phyloP scores from a whole-genome alignment of 2,329 filamentous ascomycete genomes.

The Curvularia hawaiiensis region DNA sequence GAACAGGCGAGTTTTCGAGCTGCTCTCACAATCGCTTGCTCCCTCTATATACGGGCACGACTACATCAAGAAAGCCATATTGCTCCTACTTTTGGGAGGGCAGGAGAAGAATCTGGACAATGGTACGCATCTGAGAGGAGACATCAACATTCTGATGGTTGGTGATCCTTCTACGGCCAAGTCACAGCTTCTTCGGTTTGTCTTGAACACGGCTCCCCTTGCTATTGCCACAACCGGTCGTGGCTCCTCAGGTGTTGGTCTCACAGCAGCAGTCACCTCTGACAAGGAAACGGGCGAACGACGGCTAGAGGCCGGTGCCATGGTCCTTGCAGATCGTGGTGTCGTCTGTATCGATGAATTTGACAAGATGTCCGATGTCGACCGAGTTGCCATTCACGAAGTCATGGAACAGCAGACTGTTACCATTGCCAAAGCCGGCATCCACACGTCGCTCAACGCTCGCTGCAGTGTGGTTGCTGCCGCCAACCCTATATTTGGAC shows the following conservation, averaged over 20 bases:
- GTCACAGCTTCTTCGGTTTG: constrained; percentile 95
- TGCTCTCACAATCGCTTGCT: constrained; percentile 91
- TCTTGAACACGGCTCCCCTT: constrained; percentile 93
- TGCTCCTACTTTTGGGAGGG: constrained; percentile 92
- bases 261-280: constrained; percentile 93
- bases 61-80: constrained; percentile 96
- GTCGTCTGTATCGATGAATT: constrained; percentile 99
- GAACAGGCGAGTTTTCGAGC: constrained; percentile 89
- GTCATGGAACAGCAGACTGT: constrained; percentile 99
- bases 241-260: constrained; percentile 95
- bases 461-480: constrained; percentile 96
- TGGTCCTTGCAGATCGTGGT: constrained; percentile 96
- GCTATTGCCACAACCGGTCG: constrained; percentile 97
- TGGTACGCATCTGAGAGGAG: constrained; percentile 94
- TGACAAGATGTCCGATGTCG: constrained; percentile 99
- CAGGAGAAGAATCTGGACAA: constrained; percentile 99
- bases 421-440: constrained; percentile 97
- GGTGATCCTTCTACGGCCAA: constrained; percentile 98
- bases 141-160: constrained; percentile 99
- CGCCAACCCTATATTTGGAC: constrained; percentile 96
- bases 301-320: constrained; percentile 93
- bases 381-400: constrained; percentile 98
- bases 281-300: constrained; percentile 98
- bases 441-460: constrained; percentile 95
- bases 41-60: constrained; percentile 97